phyloP scores from a whole-genome alignment of 345 rosid species.

The Eucalyptus regnans region DNA sequence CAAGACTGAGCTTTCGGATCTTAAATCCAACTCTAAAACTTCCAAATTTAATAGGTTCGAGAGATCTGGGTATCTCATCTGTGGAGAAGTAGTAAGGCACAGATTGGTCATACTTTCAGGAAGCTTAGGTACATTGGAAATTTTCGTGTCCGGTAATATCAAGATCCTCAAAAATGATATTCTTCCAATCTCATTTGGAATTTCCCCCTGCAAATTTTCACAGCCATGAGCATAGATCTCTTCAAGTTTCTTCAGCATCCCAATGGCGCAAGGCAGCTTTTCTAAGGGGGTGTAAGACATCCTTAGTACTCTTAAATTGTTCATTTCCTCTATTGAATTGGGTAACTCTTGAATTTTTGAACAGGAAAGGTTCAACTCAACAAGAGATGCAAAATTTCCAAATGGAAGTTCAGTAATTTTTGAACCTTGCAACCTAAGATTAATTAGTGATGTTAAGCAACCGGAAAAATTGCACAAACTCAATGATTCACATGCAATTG shows the following conservation, averaged over 20 bases:
- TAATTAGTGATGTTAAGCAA: neutral
- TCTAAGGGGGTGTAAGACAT: too few relatives aligned
- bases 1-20: too few relatives aligned
- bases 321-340: neutral
- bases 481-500: fast-evolving
- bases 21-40: too few relatives aligned
- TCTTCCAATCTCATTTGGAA: neutral
- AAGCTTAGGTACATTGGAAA: neutral
- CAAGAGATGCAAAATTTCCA: neutral
- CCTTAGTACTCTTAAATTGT: neutral
- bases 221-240: neutral
- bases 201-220: fast-evolving
- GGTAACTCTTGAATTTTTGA: neutral
- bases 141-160: fast-evolving
- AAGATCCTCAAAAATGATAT: neutral
- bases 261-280: neutral
- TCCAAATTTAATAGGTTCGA: too few relatives aligned
- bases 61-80: too few relatives aligned
- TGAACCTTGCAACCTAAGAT: neutral
- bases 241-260: neutral
- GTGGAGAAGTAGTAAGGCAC: too few relatives aligned
- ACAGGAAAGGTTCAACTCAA: fast-evolving
- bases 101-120: fast-evolving
- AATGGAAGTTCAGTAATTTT: neutral
- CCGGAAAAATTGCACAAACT: fast-evolving